Base-by-base conservation (phyloP, 2,329 filamentous ascomycete genomes). In the Fusarium irregulare region DNA sequence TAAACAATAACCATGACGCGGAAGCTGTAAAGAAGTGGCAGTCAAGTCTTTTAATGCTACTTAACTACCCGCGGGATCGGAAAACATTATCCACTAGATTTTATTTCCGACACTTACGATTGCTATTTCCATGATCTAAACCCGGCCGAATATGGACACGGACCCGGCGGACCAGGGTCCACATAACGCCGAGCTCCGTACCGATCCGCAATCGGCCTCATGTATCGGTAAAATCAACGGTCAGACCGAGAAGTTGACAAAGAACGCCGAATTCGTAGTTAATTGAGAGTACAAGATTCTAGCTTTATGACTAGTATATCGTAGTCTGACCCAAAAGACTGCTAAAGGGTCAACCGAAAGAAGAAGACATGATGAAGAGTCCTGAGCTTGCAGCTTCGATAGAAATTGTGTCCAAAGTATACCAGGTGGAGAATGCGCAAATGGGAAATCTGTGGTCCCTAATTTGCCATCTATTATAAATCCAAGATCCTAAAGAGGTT, bases 11-110 rank as follows among this genome's bases (percentile, higher is more conserved):
- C 46, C 51, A 71, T 59, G 44, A 50, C 56, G 32, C 34, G 41
- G 61, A 42, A 53, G 32, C 58, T 37, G 34, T 27, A 21, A 56
- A 45, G 37, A 48, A 56, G 49, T 47, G 60, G 62, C 44, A 44
- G 49, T 30, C 28, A 65, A 51, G 28, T 44, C 60, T 58, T 75
- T 71, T 65, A 66, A 50, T 59, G 60, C 59, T 25, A 56, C 55
- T 44, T 42, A 23, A 57, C 54, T 63, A 56, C 55, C 68, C 67
- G 73, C 71, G 71, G 70, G 49, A 73, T 75, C 71, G 64, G 71
- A 71, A 55, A 45, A 57, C 45, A 55, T 37, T 64, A 27, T 56
- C 58, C 46, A 59, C 34, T 71, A 34, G 21, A 50, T 40, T 13
- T 63, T 72, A 74, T 75, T 74, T 50, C 73, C 70, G 69, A 40